Conservation (phyloP, 1,284 basidiomycete species). For the Athelia psychrophila region DNA sequence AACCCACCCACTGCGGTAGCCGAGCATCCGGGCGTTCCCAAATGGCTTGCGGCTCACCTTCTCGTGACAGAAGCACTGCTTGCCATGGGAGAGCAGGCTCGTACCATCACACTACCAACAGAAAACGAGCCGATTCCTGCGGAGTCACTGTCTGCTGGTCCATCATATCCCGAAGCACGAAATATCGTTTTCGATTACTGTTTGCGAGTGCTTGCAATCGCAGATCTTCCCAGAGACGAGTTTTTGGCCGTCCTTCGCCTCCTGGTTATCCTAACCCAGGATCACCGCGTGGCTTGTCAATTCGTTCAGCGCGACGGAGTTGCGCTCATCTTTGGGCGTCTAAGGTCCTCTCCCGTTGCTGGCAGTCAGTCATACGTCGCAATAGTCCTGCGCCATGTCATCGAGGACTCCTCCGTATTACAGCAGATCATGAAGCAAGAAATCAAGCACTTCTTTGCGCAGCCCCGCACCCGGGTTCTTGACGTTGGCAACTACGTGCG, state of each 20-base stretch:
- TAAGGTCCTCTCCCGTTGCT: slow-evolving; percentile 55
- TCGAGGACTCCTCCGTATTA: slow-evolving; percentile 75
- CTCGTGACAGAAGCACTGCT: slow-evolving; percentile 83
- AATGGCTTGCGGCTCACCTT: slow-evolving; percentile 83
- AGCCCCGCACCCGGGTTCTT: slow-evolving; percentile 64
- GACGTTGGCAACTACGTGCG: slow-evolving; percentile 79
- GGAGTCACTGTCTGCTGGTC: slow-evolving; percentile 54
- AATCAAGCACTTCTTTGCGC: slow-evolving; percentile 73
- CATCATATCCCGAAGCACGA: slow-evolving; percentile 60
- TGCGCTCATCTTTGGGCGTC: slow-evolving; percentile 59
- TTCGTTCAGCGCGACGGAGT: slow-evolving; percentile 70
- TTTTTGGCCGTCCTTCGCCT: slow-evolving; percentile 78
- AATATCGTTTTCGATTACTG: slow-evolving; percentile 71
- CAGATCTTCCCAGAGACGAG: slow-evolving; percentile 72
- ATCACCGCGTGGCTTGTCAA: slow-evolving; percentile 53
- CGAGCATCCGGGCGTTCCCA: slow-evolving; percentile 55
- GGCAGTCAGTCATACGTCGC: slow-evolving; percentile 84
- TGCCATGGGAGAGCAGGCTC: slow-evolving; percentile 71
- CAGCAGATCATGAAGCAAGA: slow-evolving; percentile 80
- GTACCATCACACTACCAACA: slow-evolving; percentile 57
- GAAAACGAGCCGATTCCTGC: slow-evolving; percentile 61
- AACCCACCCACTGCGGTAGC: slow-evolving; percentile 47
- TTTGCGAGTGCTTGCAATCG: slow-evolving; percentile 60
- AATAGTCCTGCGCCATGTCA: slow-evolving; percentile 86
- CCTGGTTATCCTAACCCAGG: slow-evolving; percentile 79